Evolutionary conservation across 2,329 filamentous ascomycete species (phyloP).

Genomic region (Stemphylium lycopersici): DNA sequence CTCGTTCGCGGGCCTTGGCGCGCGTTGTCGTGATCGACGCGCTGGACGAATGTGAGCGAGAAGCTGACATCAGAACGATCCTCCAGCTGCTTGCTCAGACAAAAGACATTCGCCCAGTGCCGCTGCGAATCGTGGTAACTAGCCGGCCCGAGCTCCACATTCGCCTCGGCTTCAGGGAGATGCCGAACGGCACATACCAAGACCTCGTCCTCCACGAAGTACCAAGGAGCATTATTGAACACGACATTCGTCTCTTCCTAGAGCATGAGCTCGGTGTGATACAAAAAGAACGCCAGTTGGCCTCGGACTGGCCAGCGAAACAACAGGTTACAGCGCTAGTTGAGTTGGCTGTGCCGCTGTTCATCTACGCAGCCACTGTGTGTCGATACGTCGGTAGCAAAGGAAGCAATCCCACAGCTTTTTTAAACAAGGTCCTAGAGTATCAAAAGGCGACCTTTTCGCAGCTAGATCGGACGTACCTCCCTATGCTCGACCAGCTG

Average conservation of each 20-base stretch:
- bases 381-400: constrained; percentile 22
- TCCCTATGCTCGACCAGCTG: constrained; percentile 28
- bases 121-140: constrained; percentile 25
- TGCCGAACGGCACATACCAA: too few relatives aligned
- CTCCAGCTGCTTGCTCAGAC: constrained; percentile 28
- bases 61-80: constrained; percentile 18
- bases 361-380: constrained; percentile 50
- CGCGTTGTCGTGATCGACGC: constrained; percentile 30
- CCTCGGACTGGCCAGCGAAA: constrained; percentile 31
- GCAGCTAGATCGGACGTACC: constrained; percentile 26
- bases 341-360: constrained; percentile 36
- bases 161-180: constrained; percentile 27
- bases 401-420: constrained; percentile 11
- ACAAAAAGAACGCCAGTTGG: constrained; percentile 18
- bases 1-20: not conserved
- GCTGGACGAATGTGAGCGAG: constrained; percentile 44
- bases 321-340: constrained; percentile 33
- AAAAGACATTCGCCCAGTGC: constrained; percentile 10
- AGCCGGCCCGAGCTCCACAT: constrained; percentile 30
- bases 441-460: constrained; percentile 23
- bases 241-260: constrained; percentile 27
- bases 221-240: constrained; percentile 23
- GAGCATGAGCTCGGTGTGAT: constrained; percentile 27
- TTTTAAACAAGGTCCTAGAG: constrained; percentile 8
- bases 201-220: constrained; percentile 29